Evolutionary conservation across 192 early-diverging fungal genomes (phyloP).

Genomic region (Backusella circina): DNA sequence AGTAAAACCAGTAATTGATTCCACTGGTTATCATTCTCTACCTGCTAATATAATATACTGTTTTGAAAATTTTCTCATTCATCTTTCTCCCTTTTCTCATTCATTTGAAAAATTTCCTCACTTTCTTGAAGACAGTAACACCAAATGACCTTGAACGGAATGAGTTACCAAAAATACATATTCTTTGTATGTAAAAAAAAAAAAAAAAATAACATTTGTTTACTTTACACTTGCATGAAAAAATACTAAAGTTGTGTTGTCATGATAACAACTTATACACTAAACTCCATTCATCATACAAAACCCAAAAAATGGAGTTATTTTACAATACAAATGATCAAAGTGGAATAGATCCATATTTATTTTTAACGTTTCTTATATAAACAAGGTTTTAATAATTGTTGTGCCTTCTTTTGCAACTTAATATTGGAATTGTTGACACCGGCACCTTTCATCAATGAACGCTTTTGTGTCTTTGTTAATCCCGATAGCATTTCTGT

Average conservation of each 20-base stretch:
- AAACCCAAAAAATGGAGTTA: background rate
- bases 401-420: slow-evolving; percentile 37
- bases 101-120: no score
- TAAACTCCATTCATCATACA: background rate
- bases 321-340: background rate
- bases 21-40: no score
- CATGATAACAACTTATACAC: background rate
- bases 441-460: slow-evolving; percentile 32
- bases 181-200: background rate
- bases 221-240: no score
- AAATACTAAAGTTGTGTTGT: no score
- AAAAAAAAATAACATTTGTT: no score
- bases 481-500: slow-evolving; percentile 34
- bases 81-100: no score
- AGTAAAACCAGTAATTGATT: no score
- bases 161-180: background rate
- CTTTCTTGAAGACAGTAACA: background rate
- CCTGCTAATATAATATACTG: no score
- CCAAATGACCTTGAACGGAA: background rate
- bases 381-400: slow-evolving; percentile 55
- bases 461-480: slow-evolving; percentile 42
- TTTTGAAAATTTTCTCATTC: no score
- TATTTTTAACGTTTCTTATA: slow-evolving; percentile 44
- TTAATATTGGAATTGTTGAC: slow-evolving; percentile 2
- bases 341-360: background rate